Base-by-base conservation (phyloP, 768 basidiomycete genomes). In the Tylopilus sp. region DNA sequence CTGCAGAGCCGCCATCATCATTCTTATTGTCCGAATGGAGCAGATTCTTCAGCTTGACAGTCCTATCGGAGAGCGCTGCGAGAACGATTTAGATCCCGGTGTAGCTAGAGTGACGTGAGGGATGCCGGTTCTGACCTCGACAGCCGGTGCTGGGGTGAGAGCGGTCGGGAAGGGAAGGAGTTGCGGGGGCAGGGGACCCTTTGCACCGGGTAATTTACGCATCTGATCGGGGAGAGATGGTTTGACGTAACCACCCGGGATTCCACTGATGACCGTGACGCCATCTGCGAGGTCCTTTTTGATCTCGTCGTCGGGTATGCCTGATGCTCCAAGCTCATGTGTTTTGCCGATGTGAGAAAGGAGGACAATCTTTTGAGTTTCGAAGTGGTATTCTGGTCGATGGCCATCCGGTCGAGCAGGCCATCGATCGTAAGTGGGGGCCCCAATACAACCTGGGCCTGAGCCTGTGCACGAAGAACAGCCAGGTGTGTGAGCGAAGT, bases 11-110 rank as follows among this genome's bases (percentile, higher is more conserved):
- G n/a, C n/a, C n/a, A n/a, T n/a, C n/a, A n/a, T n/a, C n/a, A n/a
- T n/a, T n/a, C n/a, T n/a, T 99, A 66, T 99, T 96, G 63, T 98
- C 97, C 6, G 94, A 97, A 66, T 98, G 96, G 30, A 99, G 76
- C 6, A 99, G 73, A 62, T 99, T 99, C 70, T 77, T 86, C 51
- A 99, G 73, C 56, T 87, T 78, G 71, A 95, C 98, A 0, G 86
- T 91, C 1, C 96, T 96, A 42, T 81, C 82, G 0, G 84, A 93
- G 14, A 99, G 82, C 2, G 96, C 94, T 11, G 97, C 95, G 28
- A 99, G 82, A 2, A 98, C 86, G 90, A 94, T 76, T 99, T 98
- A 24, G 89, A 92, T 12, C 97, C 96, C 0, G 96, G 43, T 65
- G 66, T 2, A n/a, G n/a, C n/a, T n/a, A n/a, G n/a, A n/a, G n/a